These are phyloP conservation scores for Xylariomycetidae sp. DNA, from an alignment of 2,329 filamentous ascomycete species.

Conservation along the genomic window DNA sequence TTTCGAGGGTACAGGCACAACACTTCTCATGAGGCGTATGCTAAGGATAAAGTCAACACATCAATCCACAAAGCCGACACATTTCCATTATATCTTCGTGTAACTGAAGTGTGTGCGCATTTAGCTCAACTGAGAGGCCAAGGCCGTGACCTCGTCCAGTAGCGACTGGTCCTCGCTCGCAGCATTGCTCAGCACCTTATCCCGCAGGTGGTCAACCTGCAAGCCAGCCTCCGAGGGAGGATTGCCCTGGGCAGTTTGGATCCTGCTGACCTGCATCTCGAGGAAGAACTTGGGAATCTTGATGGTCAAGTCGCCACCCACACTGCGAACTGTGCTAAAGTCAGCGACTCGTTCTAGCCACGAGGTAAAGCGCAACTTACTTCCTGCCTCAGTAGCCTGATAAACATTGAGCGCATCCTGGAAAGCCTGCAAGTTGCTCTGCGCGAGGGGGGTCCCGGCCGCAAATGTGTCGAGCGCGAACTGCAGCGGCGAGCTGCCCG, in stretches of 20 bases:
- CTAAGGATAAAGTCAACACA: neutral
- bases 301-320: slow-evolving; percentile 46
- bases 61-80: too few species aligned
- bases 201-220: slow-evolving; percentile 50
- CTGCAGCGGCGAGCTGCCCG: slow-evolving; percentile 39
- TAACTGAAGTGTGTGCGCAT: neutral
- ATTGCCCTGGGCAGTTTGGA: slow-evolving; percentile 53
- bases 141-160: slow-evolving; percentile 41
- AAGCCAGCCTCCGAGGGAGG: slow-evolving; percentile 42
- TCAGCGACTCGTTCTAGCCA: too few species aligned
- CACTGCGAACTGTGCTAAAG: slow-evolving; percentile 46
- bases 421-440: slow-evolving; percentile 44
- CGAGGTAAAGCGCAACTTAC: too few species aligned
- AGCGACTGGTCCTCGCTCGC: slow-evolving; percentile 42
- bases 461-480: slow-evolving; percentile 51
- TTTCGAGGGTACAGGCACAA: slow-evolving; percentile 1
- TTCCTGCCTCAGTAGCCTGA: slow-evolving; percentile 54
- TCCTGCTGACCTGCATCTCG: slow-evolving; percentile 51
- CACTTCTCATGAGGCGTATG: slow-evolving; percentile 1
- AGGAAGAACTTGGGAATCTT: slow-evolving; percentile 61
- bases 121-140: slow-evolving; percentile 14
- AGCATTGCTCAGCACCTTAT: slow-evolving; percentile 52
- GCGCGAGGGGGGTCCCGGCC: slow-evolving; percentile 42
- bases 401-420: slow-evolving; percentile 50
- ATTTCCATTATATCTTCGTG: neutral